Percentiles rank a stretch among this genome's conserved stretches.
Evolutionary conservation across 805 yeast genomes (phyloP).

Genomic region (Saccharomyces mikatae): DNA sequence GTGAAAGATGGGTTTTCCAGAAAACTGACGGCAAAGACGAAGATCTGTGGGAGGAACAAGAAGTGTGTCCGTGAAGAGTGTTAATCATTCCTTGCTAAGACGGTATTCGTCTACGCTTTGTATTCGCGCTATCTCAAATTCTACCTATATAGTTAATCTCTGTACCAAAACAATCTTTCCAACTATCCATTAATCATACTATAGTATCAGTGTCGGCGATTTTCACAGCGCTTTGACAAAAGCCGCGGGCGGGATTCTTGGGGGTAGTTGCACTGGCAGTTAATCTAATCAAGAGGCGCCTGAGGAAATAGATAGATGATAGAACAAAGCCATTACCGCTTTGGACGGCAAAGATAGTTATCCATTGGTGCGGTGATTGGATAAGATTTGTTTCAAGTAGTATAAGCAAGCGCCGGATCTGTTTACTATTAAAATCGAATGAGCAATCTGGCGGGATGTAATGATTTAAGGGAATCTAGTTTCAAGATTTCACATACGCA

Average conservation of each 20-base stretch:
- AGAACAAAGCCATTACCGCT: background rate
- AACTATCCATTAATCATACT: background rate
- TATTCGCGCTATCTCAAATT: background rate
- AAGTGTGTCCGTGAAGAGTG: constrained; percentile 59
- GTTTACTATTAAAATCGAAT: background rate
- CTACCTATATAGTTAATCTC: background rate
- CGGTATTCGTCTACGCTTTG: background rate
- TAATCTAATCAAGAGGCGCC: background rate
- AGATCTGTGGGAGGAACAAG: constrained; percentile 66
- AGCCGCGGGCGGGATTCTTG: background rate
- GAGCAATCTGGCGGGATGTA: background rate
- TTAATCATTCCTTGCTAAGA: background rate
- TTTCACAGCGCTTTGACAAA: background rate
- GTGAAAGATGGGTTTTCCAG: constrained; percentile 22
- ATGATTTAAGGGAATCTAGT: background rate
- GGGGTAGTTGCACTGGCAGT: background rate
- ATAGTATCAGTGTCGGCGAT: background rate
- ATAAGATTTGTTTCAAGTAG: background rate
- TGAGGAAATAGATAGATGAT: background rate
- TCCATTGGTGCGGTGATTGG: background rate
- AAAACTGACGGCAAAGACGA: constrained; percentile 35
- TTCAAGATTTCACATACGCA: background rate
- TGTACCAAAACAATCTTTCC: background rate
- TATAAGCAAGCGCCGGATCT: background rate
- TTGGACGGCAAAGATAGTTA: background rate